A percentile compares a stretch with the other conserved stretches of the same genome.
These are phyloP conservation scores for Stemphylium vesicarium DNA, from an alignment of 2,329 filamentous ascomycete genomes.

Conservation along the genomic window DNA sequence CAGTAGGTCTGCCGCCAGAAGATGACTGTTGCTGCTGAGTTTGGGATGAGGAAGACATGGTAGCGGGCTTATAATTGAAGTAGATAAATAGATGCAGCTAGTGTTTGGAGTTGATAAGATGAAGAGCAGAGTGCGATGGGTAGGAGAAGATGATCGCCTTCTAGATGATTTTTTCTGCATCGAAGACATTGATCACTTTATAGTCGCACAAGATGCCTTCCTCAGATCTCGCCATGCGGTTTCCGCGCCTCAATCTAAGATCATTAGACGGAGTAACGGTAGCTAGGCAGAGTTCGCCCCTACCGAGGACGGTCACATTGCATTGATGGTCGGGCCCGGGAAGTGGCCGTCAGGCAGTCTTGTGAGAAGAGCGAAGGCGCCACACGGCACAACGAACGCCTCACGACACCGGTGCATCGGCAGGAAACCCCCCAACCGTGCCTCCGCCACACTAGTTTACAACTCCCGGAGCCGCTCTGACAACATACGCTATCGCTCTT, in stretches of 20 bases:
- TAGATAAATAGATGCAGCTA: background rate
- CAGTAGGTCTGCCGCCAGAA: constrained; percentile 30
- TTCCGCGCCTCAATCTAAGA: constrained; percentile 28
- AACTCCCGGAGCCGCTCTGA: constrained; percentile 6
- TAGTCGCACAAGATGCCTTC: constrained; percentile 20
- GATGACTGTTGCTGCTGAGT: constrained; percentile 18
- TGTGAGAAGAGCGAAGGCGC: constrained; percentile 23
- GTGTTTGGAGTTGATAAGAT: background rate
- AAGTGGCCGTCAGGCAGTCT: constrained; percentile 27
- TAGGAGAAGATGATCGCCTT: constrained; percentile 1
- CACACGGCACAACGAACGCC: constrained; percentile 30
- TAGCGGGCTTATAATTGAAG: background rate
- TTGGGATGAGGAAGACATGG: constrained; percentile 24
- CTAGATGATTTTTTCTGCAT: constrained; percentile 8
- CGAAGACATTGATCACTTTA: constrained; percentile 20
- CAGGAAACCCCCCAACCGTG: constrained; percentile 17
- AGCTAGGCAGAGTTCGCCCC: constrained; percentile 20
- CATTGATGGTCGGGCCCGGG: constrained; percentile 19
- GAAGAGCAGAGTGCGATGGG: background rate
- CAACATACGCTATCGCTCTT: background rate
- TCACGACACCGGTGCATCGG: constrained; percentile 19
- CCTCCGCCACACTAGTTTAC: constrained; percentile 23
- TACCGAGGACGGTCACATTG: constrained; percentile 26
- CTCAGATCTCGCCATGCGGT: constrained; percentile 18
- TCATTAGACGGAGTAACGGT: constrained; percentile 18